phyloP scores from a whole-genome alignment of 495 filamentous ascomycete genomes.

The Saxophila tyrrhenica region DNA sequence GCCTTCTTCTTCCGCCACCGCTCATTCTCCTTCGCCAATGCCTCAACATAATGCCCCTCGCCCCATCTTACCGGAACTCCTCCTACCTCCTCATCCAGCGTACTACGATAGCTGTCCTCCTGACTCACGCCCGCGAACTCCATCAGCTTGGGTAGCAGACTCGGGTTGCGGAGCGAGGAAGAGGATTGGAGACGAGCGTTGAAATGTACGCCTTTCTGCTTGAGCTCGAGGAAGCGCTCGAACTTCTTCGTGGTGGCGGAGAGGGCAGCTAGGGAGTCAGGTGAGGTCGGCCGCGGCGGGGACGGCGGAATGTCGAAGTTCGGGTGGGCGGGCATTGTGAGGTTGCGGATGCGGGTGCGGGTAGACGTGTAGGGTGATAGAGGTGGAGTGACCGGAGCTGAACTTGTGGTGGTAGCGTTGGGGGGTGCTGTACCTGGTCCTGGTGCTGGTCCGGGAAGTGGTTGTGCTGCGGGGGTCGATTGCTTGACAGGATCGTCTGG shows the following conservation, averaged over 20 bases:
- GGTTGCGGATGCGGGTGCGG: slow-evolving; percentile 57
- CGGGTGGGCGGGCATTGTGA: slow-evolving; percentile 73
- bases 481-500: no score
- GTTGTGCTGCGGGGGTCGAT: neutral
- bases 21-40: slow-evolving; percentile 50
- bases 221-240: slow-evolving; percentile 70
- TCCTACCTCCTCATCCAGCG: slow-evolving; percentile 46
- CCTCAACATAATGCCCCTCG: slow-evolving; percentile 59
- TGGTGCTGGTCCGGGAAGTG: neutral
- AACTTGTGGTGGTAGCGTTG: neutral
- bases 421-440: neutral
- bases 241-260: slow-evolving; percentile 58
- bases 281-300: slow-evolving; percentile 47
- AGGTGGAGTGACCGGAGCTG: slow-evolving; percentile 30
- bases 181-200: slow-evolving; percentile 68
- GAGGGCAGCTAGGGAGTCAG: slow-evolving; percentile 3
- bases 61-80: slow-evolving; percentile 61
- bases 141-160: slow-evolving; percentile 65
- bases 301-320: slow-evolving; percentile 76
- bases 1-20: slow-evolving; percentile 43
- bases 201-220: slow-evolving; percentile 80
- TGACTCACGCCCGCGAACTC: slow-evolving; percentile 64
- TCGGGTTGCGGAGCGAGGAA: slow-evolving; percentile 67
- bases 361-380: slow-evolving; percentile 59
- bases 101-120: slow-evolving; percentile 62